Percentiles rank a stretch among this genome's conserved stretches.
Evolutionary conservation across 169 alveolate genomes (phyloP).

Genomic region (Cyclospora cayetanensis): DNA sequence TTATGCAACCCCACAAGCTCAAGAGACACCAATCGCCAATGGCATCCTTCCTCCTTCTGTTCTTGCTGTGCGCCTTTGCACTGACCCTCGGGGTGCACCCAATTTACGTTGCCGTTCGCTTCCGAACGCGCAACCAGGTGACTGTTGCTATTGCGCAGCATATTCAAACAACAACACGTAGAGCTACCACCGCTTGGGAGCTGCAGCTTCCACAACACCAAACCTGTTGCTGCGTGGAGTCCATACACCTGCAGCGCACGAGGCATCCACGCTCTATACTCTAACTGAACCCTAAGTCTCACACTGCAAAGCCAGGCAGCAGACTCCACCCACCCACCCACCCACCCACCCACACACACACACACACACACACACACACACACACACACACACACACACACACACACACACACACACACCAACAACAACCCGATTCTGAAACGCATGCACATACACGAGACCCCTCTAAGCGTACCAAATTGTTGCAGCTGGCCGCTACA

Average conservation of each 20-base stretch:
- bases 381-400: not conserved
- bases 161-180: not conserved
- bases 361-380: not conserved
- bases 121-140: not conserved
- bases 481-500: slow-evolving; percentile 7
- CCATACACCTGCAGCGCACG: slow-evolving; percentile 44
- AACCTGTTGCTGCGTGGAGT: slow-evolving; percentile 64
- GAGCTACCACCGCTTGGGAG: not conserved
- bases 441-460: too few species aligned
- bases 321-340: not conserved
- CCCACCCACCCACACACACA: not conserved
- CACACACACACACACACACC: not conserved
- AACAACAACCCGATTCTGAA: not conserved
- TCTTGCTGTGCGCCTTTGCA: not conserved
- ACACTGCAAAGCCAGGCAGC: not conserved
- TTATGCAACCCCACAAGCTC: not conserved
- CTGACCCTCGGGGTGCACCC: not conserved
- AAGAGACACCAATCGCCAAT: slow-evolving; percentile 6
- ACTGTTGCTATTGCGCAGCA: slow-evolving; percentile 10
- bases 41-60: not conserved
- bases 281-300: not conserved
- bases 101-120: not conserved
- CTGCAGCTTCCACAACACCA: slow-evolving; percentile 51
- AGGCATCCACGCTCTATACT: not conserved
- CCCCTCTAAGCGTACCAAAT: too few species aligned